phyloP scores from a whole-genome alignment of 345 rosid species.

The Erysimum cheiranthoides region DNA sequence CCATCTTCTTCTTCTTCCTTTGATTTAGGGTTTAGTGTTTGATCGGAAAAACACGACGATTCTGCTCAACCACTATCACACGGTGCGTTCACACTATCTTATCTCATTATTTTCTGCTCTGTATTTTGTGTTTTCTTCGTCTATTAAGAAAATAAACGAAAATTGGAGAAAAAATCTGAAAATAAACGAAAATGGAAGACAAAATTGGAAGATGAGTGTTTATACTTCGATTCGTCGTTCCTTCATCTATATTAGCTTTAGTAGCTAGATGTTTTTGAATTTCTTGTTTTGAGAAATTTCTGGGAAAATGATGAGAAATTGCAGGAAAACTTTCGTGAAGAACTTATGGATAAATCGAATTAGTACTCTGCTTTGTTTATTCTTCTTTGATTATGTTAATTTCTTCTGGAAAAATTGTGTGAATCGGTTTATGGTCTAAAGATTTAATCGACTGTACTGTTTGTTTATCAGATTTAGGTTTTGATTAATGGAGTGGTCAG shows the following conservation, averaged over 20 bases:
- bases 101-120: not conserved
- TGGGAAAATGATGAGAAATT: no score
- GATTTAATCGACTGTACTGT: not conserved
- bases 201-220: not conserved
- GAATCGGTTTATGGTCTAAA: not conserved
- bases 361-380: not conserved
- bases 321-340: not conserved
- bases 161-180: not conserved
- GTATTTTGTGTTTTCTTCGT: not conserved
- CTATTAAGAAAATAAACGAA: not conserved
- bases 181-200: not conserved
- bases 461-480: not conserved
- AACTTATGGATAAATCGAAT: no score
- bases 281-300: no score
- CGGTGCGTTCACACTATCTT: not conserved
- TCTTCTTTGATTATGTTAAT: no score
- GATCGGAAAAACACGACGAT: not conserved
- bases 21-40: not conserved
- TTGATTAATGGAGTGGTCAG: constrained; percentile 31
- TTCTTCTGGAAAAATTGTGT: not conserved
- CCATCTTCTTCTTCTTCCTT: not conserved
- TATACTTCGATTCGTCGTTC: not conserved
- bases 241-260: not conserved
- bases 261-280: not conserved
- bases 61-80: not conserved